Conservation (phyloP, 192 early-diverging fungal genomes). For the Coemansia sp. region DNA sequence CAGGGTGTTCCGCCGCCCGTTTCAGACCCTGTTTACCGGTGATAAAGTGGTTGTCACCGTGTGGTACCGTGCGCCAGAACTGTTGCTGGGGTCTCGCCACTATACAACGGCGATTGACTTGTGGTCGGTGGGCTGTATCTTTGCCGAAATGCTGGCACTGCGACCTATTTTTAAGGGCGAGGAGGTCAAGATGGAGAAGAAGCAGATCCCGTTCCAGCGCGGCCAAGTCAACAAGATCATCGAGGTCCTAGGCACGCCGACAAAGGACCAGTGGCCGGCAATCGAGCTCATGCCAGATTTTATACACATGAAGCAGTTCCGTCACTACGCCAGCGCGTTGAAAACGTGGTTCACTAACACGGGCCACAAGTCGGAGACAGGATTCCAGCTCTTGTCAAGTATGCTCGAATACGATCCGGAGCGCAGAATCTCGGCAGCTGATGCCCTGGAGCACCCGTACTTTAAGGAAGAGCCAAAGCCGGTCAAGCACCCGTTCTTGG, state of each 20-base stretch:
- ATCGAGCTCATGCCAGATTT: slow-evolving; percentile 73
- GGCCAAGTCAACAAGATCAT: slow-evolving; percentile 85
- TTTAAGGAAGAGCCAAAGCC: slow-evolving; percentile 68
- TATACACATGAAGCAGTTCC: slow-evolving; percentile 60
- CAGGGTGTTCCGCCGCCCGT: slow-evolving; percentile 70
- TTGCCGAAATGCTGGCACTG: slow-evolving; percentile 83
- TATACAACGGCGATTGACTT: slow-evolving; percentile 85
- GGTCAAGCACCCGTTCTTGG: slow-evolving; percentile 46
- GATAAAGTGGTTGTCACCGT: slow-evolving; percentile 92
- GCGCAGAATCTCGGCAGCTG: slow-evolving; percentile 70
- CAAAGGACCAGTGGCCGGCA: slow-evolving; percentile 72
- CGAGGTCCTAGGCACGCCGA: slow-evolving; percentile 86
- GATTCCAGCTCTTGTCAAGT: slow-evolving; percentile 67
- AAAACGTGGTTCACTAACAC: slow-evolving; percentile 40
- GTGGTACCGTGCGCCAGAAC: slow-evolving; percentile 95
- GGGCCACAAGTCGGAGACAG: slow-evolving; percentile 57
- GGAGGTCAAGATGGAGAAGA: slow-evolving; percentile 82
- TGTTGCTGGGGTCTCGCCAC: slow-evolving; percentile 81
- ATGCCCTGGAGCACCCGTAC: slow-evolving; percentile 80
- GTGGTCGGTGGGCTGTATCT: slow-evolving; percentile 89
- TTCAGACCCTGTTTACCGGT: slow-evolving; percentile 75
- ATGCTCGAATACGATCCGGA: slow-evolving; percentile 83
- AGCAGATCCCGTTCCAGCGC: slow-evolving; percentile 79
- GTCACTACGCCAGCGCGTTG: slow-evolving; percentile 56
- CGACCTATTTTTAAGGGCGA: slow-evolving; percentile 92